Conservation (phyloP, 805 yeast species). For the Metschnikowia proteae region DNA sequence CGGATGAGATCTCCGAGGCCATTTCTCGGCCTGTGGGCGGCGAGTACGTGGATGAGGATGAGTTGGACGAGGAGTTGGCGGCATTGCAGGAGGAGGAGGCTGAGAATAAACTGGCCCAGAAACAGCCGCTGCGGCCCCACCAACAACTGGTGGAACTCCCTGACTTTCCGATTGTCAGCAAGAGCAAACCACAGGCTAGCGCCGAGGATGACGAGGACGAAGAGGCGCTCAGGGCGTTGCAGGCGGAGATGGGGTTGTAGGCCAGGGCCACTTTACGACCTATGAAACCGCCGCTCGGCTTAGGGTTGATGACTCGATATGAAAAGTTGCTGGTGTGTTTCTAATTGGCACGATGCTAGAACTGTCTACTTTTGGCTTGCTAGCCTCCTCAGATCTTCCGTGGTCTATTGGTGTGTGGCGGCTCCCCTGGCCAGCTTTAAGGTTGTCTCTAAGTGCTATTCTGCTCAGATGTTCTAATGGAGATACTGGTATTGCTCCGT, state of each 20-base stretch:
- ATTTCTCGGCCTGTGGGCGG: constrained; percentile 88
- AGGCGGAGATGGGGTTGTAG: constrained; percentile 81
- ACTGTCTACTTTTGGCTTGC: no score
- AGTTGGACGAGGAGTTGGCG: constrained; percentile 90
- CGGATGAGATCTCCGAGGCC: constrained; percentile 95
- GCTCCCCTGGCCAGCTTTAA: no score
- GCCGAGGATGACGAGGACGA: constrained; percentile 74
- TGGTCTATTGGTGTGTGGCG: no score
- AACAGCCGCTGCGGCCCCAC: constrained; percentile 13
- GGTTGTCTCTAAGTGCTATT: no score
- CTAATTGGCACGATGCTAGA: no score
- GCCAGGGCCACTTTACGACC: background rate
- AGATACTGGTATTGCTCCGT: no score
- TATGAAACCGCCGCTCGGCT: no score
- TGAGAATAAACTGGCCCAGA: constrained; percentile 39
- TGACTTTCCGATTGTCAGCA: constrained; percentile 42
- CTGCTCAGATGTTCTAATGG: no score
- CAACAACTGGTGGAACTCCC: constrained; percentile 33
- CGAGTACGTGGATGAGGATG: constrained; percentile 84
- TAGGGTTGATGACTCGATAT: no score
- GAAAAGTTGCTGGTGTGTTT: no score
- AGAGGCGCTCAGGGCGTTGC: constrained; percentile 72
- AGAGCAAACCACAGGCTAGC: constrained; percentile 36
- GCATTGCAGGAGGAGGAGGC: constrained; percentile 79
- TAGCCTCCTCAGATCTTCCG: no score